Percentiles rank a stretch among this genome's conserved stretches.
These are phyloP conservation scores for Flaveria bidentis DNA, from an alignment of 129 eudicot species.

Conservation along the genomic window DNA sequence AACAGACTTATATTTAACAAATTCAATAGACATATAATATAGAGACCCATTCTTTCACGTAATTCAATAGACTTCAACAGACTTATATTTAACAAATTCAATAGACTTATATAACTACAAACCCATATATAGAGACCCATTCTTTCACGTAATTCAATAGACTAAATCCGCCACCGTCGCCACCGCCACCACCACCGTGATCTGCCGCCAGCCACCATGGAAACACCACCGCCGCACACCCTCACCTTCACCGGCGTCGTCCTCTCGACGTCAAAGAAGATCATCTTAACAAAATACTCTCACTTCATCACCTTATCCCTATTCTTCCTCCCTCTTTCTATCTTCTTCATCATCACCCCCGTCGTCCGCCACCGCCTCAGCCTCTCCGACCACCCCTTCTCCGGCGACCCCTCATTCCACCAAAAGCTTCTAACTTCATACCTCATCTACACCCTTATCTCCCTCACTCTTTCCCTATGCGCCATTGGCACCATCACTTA, in stretches of 20 bases:
- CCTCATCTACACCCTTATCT: background rate
- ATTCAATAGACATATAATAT: too few species aligned
- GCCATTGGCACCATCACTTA: conserved; percentile 1
- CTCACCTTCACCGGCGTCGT: background rate
- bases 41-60: background rate
- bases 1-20: too few species aligned
- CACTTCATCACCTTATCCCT: conserved; percentile 1
- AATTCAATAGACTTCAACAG: too few species aligned
- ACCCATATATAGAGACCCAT: background rate
- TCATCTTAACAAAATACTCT: background rate
- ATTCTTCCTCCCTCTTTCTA: conserved; percentile 5
- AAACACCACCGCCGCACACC: background rate
- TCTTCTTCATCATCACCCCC: background rate
- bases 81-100: too few species aligned
- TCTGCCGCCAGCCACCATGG: conserved; percentile 1
- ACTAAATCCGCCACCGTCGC: background rate
- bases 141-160: background rate
- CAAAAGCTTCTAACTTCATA: background rate
- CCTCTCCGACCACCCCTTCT: background rate
- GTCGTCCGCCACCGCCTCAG: background rate
- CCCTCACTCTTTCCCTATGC: background rate
- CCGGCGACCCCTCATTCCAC: background rate
- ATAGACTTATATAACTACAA: background rate
- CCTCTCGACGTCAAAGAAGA: background rate
- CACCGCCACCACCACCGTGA: conserved; percentile 4